These are phyloP conservation scores for Amaranthus cruentus DNA, from an alignment of 148 eudicot species.

Conservation along the genomic window DNA sequence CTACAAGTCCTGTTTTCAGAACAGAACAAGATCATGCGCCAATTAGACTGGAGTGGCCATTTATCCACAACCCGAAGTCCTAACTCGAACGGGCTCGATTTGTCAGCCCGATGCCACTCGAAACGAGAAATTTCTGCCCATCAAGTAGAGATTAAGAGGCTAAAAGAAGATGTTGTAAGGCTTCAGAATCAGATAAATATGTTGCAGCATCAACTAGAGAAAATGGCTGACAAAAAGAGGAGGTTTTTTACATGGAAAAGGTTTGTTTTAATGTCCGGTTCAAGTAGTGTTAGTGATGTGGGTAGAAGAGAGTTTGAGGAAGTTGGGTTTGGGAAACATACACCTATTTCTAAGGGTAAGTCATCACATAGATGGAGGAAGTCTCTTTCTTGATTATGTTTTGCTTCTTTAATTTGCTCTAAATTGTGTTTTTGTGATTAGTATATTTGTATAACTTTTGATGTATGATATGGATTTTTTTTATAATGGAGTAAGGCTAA, in stretches of 20 bases:
- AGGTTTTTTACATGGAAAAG: slow-evolving; percentile 65
- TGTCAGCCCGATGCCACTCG: slow-evolving; percentile 42
- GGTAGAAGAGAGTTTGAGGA: slow-evolving; percentile 27
- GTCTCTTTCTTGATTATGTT: slow-evolving; percentile 43
- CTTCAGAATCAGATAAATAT: slow-evolving; percentile 55
- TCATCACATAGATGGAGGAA: slow-evolving; percentile 53
- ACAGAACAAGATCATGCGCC: slow-evolving; percentile 52
- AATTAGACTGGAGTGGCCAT: slow-evolving; percentile 59
- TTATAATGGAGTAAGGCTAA: background rate
- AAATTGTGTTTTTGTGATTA: background rate
- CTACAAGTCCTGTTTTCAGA: slow-evolving; percentile 75
- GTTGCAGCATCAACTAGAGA: slow-evolving; percentile 63
- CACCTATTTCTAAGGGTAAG: slow-evolving; percentile 35
- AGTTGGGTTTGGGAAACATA: slow-evolving; percentile 35
- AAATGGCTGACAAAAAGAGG: slow-evolving; percentile 44
- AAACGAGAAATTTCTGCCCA: slow-evolving; percentile 46
- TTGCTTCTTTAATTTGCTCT: background rate
- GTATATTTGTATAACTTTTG: background rate
- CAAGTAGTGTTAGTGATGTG: slow-evolving; percentile 20
- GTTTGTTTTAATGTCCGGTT: slow-evolving; percentile 29
- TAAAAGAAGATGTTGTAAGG: slow-evolving; percentile 62
- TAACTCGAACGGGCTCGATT: slow-evolving; percentile 32
- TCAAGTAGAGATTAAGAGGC: slow-evolving; percentile 53
- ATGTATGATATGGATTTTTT: background rate
- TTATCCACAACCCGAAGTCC: slow-evolving; percentile 37